These are phyloP conservation scores for Neofusicoccum sp. DNA, from an alignment of 2,329 filamentous ascomycete genomes.

Conservation along the genomic window DNA sequence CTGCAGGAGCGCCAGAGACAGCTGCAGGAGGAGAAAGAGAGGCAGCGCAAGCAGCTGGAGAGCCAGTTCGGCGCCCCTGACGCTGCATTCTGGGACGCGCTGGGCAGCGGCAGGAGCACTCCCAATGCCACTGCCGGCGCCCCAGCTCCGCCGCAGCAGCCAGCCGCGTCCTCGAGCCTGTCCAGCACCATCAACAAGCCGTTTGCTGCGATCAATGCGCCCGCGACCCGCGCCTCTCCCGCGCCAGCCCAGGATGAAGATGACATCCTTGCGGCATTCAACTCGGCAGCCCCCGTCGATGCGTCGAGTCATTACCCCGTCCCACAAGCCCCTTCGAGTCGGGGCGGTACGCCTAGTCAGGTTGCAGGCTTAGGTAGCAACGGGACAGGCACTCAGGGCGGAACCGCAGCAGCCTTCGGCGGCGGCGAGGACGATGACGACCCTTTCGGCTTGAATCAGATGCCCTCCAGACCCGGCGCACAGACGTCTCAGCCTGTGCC, in stretches of 20 bases:
- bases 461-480: slow-evolving; percentile 47
- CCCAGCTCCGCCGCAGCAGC: slow-evolving; percentile 25
- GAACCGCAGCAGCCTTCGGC: slow-evolving; percentile 35
- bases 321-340: slow-evolving; percentile 34
- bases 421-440: slow-evolving; percentile 69
- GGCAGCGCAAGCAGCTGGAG: slow-evolving; percentile 69
- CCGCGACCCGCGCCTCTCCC: slow-evolving; percentile 23
- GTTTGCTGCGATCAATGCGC: slow-evolving; percentile 35
- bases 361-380: not conserved
- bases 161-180: slow-evolving; percentile 39
- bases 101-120: slow-evolving; percentile 58
- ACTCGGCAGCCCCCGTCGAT: slow-evolving; percentile 58
- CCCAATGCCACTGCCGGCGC: slow-evolving; percentile 40
- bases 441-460: slow-evolving; percentile 74
- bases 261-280: slow-evolving; percentile 62
- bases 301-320: slow-evolving; percentile 59
- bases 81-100: slow-evolving; percentile 70
- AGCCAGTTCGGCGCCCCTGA: slow-evolving; percentile 69
- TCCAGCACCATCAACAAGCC: slow-evolving; percentile 40
- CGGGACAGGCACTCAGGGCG: slow-evolving; percentile 23
- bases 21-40: slow-evolving; percentile 73
- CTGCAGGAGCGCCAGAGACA: slow-evolving; percentile 64
- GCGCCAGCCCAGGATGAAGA: slow-evolving; percentile 47
- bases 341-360: not conserved
- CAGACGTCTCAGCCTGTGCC: slow-evolving; percentile 24